phyloP scores from a whole-genome alignment of 495 filamentous ascomycete genomes.

The Aspergillus diversus region DNA sequence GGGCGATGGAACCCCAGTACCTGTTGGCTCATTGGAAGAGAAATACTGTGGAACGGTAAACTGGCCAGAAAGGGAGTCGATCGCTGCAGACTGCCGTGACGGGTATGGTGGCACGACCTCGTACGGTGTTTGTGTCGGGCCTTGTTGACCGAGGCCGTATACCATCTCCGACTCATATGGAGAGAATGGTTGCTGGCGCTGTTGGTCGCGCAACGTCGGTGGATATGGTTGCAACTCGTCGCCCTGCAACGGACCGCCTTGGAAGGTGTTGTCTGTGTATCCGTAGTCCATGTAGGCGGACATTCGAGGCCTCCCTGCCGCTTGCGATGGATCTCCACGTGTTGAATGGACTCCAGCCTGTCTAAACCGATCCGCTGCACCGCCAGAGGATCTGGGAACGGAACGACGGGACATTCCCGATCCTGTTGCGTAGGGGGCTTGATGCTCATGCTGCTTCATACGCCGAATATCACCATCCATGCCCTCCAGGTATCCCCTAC shows the following conservation, averaged over 20 bases:
- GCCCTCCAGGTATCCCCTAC: slow-evolving; percentile 52
- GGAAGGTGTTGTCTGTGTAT: slow-evolving; percentile 47
- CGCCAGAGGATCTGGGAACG: slow-evolving; percentile 23
- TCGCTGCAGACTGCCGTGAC: slow-evolving; percentile 75
- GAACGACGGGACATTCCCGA: slow-evolving; percentile 31
- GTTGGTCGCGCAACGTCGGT: slow-evolving; percentile 42
- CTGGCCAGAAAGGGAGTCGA: slow-evolving; percentile 76
- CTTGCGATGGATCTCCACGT: slow-evolving; percentile 47
- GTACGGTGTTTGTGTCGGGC: slow-evolving; percentile 69
- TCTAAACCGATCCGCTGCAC: slow-evolving; percentile 41
- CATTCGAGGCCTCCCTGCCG: slow-evolving; percentile 36
- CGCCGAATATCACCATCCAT: slow-evolving; percentile 75
- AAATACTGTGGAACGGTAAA: slow-evolving; percentile 81
- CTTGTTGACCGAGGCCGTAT: slow-evolving; percentile 77
- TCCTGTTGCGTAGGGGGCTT: slow-evolving; percentile 43
- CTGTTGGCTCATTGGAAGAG: slow-evolving; percentile 65
- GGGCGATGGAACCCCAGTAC: slow-evolving; percentile 59
- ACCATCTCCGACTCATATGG: slow-evolving; percentile 70
- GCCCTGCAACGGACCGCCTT: slow-evolving; percentile 44
- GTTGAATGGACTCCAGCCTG: slow-evolving; percentile 35
- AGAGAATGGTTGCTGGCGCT: slow-evolving; percentile 43
- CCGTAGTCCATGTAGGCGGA: slow-evolving; percentile 46
- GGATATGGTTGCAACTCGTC: slow-evolving; percentile 50
- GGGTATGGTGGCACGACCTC: slow-evolving; percentile 77
- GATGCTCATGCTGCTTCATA: slow-evolving; percentile 66